Evolutionary conservation across 139 green algal species (phyloP).

Genomic region (Chlorella ohadii): DNA sequence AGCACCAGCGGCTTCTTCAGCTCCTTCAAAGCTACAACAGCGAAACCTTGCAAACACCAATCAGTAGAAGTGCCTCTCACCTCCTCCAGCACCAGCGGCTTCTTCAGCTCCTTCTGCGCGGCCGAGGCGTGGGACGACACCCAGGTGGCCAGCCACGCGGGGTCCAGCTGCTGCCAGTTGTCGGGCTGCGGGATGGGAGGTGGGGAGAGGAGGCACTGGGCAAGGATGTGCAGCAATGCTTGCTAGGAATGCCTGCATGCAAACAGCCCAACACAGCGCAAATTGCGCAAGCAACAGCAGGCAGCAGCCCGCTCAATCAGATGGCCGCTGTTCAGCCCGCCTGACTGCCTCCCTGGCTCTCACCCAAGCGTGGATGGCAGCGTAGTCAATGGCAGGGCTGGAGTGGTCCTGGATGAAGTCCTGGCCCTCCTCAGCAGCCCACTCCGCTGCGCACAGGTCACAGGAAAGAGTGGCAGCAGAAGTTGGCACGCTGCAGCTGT

Average conservation of each 20-base stretch:
- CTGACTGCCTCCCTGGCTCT: too few relatives aligned
- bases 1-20: conserved; percentile 69
- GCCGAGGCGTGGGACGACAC: conserved; percentile 50
- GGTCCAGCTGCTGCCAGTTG: conserved; percentile 61
- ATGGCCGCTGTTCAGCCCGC: too few relatives aligned
- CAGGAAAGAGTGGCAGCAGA: too few relatives aligned
- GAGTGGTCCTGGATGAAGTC: conserved; percentile 63
- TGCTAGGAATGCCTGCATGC: too few relatives aligned
- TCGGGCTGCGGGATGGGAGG: conserved; percentile 33
- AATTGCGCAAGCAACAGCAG: too few relatives aligned
- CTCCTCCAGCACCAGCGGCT: conserved; percentile 80
- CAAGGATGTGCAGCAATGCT: too few relatives aligned
- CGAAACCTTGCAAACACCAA: too few relatives aligned
- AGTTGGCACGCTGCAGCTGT: too few relatives aligned
- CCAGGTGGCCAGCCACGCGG: conserved; percentile 48
- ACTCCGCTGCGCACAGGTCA: conserved; percentile 20
- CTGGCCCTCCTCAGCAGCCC: conserved; percentile 44
- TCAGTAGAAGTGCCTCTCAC: too few relatives aligned
- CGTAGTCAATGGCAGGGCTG: conserved; percentile 57
- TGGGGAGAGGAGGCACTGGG: neutral
- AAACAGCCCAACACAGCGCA: too few relatives aligned
- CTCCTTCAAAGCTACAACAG: too few relatives aligned
- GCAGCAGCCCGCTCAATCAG: too few relatives aligned
- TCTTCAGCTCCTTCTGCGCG: conserved; percentile 36
- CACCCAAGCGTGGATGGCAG: conserved; percentile 61